Evolutionary conservation across 495 filamentous ascomycete species (phyloP), one percentile per base, ranked within the genome.

Genomic region (Penicillium silybi): DNA sequence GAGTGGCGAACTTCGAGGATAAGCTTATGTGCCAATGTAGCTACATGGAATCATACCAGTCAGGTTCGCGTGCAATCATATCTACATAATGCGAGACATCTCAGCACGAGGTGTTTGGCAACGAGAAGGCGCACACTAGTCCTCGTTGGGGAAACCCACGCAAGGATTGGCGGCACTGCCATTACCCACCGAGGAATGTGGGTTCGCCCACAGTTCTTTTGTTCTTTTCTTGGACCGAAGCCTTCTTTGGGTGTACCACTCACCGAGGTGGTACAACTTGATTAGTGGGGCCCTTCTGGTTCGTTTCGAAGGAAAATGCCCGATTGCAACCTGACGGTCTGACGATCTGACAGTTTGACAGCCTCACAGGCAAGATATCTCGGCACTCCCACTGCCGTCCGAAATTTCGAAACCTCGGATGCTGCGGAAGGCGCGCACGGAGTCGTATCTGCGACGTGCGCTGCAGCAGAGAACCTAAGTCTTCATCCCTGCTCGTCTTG

Each of bases 381-480:
- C 46, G 46, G 46, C 46, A 41, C 13, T 49, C 46, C 23, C 38
- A 49, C 11, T 41, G 10, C 38, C 46, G 16, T 39, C 7, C 15
- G 13, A 39, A 16, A 39, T 25, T 20, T 38, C 38, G 15, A 44
- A 27, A 35, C 41, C 40, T 58, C 52, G 57, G 57, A 60, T 56
- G 48, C 22, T 19, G 53, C 52, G 57, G 57, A 60, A 53, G 52
- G 50, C 37, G 48, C 49, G 53, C 57, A 60, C 57, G 53, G 52
- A 44, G 52, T 49, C 41, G 11, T 32, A 19, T 43, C 34, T 52
- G 56, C 41, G 43, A 58, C 56, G 56, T 58, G 49, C 57, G 41
- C 52, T 47, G 47, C 56, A 54, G 47, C 29, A 13, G 17, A 29
- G 50, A 53, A 46, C 43, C 37, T 40, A 37, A 35, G 20, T 20